Evolutionary conservation across 495 filamentous ascomycete species (phyloP).

Genomic region (Lentithecium fluviatile): DNA sequence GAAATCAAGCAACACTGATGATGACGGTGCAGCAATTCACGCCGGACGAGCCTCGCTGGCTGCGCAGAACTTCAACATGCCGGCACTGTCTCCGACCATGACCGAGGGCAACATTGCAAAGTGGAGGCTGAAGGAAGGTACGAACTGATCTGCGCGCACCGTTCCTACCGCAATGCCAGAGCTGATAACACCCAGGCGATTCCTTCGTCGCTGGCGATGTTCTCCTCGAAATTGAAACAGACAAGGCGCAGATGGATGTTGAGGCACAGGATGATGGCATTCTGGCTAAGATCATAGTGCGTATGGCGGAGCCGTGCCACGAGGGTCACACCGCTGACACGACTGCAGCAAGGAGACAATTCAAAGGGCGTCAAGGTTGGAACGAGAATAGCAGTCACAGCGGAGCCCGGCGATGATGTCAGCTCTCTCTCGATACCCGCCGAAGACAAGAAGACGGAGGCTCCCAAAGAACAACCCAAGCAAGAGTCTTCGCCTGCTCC

Average conservation of each 20-base stretch:
- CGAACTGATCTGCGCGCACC: background rate
- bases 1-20: conserved; percentile 15
- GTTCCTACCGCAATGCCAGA: background rate
- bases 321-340: conserved; percentile 7
- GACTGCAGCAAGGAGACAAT: conserved; percentile 57
- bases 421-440: conserved; percentile 64
- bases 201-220: conserved; percentile 75
- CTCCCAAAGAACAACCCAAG: conserved; percentile 40
- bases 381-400: conserved; percentile 70
- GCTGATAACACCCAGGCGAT: conserved; percentile 47
- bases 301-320: background rate
- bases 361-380: conserved; percentile 71
- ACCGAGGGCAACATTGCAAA: conserved; percentile 77
- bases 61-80: conserved; percentile 80
- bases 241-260: conserved; percentile 89
- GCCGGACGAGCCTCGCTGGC: conserved; percentile 58
- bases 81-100: conserved; percentile 83
- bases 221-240: conserved; percentile 81
- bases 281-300: conserved; percentile 69
- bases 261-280: conserved; percentile 81
- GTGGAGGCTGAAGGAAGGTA: conserved; percentile 77
- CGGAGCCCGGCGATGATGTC: conserved; percentile 73
- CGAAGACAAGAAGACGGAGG: conserved; percentile 44
- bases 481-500: conserved; percentile 39
- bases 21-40: conserved; percentile 55